Evolutionary conservation across 306 rosid genomes (phyloP).

Genomic region (Vicia faba): DNA sequence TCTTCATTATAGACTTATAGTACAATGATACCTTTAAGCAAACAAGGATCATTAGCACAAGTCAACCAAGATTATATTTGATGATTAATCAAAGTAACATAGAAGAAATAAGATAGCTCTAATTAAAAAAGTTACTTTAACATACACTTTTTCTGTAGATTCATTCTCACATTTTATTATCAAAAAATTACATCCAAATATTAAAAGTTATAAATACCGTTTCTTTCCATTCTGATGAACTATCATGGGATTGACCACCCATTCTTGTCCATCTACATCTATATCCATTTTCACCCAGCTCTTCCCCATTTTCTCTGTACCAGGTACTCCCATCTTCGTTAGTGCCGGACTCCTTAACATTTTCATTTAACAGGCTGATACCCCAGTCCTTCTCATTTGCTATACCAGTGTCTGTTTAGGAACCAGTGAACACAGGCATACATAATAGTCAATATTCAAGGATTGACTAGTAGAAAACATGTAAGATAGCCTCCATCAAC

Average conservation of each 20-base stretch:
- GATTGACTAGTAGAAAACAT: constrained; percentile 28
- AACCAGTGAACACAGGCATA: constrained; percentile 35
- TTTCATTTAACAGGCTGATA: constrained; percentile 73
- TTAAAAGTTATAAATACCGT: constrained; percentile 58
- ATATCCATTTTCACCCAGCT: constrained; percentile 81
- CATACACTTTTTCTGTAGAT: constrained; percentile 30
- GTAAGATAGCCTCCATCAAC: constrained; percentile 13
- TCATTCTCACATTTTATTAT: constrained; percentile 4
- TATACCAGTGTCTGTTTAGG: constrained; percentile 80
- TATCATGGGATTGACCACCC: constrained; percentile 82
- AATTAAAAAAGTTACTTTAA: constrained; percentile 23
- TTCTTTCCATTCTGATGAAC: constrained; percentile 94
- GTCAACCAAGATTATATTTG: constrained; percentile 6
- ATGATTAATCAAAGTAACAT: constrained; percentile 18
- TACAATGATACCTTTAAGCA: constrained; percentile 18
- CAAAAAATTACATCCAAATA: constrained; percentile 20
- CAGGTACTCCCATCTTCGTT: constrained; percentile 97
- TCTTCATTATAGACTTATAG: background rate
- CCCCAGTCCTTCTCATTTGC: constrained; percentile 99
- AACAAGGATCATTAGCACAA: constrained; percentile 14
- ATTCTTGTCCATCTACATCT: constrained; percentile 99
- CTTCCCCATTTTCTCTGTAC: constrained; percentile 88
- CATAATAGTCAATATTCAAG: constrained; percentile 27
- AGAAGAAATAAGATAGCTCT: constrained; percentile 20
- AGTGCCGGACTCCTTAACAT: constrained; percentile 78